Conservation (phyloP, 2,329 filamentous ascomycete species). For the Verticillium nonalfalfae region DNA sequence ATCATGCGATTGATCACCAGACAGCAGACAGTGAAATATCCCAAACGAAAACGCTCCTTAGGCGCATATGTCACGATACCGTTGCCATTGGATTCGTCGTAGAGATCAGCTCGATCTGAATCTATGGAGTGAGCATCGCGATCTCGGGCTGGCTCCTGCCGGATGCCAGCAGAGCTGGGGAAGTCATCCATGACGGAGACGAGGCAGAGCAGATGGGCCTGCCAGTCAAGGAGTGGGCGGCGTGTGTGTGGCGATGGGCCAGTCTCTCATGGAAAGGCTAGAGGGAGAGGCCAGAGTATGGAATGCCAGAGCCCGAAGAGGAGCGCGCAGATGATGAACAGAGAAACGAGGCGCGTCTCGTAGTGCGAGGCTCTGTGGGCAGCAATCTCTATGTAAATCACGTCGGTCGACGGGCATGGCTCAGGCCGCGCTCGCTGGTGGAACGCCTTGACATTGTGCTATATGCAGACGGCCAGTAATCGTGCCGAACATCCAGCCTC, state of each 20-base stretch:
- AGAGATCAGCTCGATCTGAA: constrained; percentile 13
- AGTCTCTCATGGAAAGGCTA: background rate
- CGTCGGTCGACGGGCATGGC: background rate
- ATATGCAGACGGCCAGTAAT: background rate
- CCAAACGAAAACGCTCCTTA: constrained; percentile 24
- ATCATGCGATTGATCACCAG: constrained; percentile 29
- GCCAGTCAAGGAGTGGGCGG: background rate
- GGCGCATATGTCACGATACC: constrained; percentile 25
- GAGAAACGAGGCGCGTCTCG: background rate
- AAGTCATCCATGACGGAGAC: constrained; percentile 19
- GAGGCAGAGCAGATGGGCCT: background rate
- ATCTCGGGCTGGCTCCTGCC: constrained; percentile 3
- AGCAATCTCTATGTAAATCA: background rate
- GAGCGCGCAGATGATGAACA: background rate
- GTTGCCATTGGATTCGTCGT: constrained; percentile 2
- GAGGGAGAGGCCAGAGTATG: background rate
- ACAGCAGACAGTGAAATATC: constrained; percentile 27
- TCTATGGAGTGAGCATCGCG: constrained; percentile 9
- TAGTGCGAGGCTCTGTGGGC: background rate
- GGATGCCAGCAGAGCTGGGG: constrained; percentile 12
- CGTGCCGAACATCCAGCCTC: background rate
- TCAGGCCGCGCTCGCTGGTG: background rate
- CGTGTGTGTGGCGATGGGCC: background rate
- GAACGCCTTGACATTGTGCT: background rate
- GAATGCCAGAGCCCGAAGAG: background rate